phyloP scores from a whole-genome alignment of 1,284 basidiomycete genomes.

The Ceratobasidium sp. region DNA sequence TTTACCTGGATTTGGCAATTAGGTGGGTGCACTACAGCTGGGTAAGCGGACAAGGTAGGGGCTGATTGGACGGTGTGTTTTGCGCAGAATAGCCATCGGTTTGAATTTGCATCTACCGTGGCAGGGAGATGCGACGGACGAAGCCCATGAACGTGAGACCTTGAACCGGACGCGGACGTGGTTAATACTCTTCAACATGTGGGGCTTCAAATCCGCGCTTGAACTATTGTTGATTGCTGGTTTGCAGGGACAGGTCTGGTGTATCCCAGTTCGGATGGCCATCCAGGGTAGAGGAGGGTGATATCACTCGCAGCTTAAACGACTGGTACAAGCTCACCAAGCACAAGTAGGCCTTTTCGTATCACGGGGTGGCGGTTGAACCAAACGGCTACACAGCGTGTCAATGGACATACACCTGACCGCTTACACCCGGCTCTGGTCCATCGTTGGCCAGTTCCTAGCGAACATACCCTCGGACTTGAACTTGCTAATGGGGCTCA shows the following conservation, averaged over 20 bases:
- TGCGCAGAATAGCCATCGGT: slow-evolving; percentile 74
- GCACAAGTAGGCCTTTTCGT: slow-evolving; percentile 64
- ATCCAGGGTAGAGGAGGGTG: slow-evolving; percentile 85
- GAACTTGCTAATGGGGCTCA: slow-evolving; percentile 71
- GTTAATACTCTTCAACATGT: slow-evolving; percentile 82
- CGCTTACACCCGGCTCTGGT: slow-evolving; percentile 72
- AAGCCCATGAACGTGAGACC: slow-evolving; percentile 79
- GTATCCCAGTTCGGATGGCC: slow-evolving; percentile 89
- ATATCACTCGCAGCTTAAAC: slow-evolving; percentile 76
- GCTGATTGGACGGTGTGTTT: background rate
- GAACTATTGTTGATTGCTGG: background rate
- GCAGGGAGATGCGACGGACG: slow-evolving; percentile 68
- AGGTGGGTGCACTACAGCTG: slow-evolving; percentile 59
- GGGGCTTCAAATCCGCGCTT: background rate
- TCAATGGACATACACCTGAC: slow-evolving; percentile 72
- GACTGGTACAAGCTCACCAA: slow-evolving; percentile 80
- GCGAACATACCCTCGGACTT: slow-evolving; percentile 80
- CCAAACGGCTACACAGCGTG: background rate
- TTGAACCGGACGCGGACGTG: slow-evolving; percentile 83
- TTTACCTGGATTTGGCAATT: slow-evolving; percentile 82
- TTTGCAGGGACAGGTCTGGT: slow-evolving; percentile 70
- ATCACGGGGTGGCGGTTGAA: slow-evolving; percentile 8
- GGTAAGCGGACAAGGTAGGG: background rate
- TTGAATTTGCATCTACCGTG: slow-evolving; percentile 82
- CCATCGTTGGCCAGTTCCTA: slow-evolving; percentile 76